Conservation (phyloP, 805 yeast genomes). For the Suhomyces emberorum region DNA sequence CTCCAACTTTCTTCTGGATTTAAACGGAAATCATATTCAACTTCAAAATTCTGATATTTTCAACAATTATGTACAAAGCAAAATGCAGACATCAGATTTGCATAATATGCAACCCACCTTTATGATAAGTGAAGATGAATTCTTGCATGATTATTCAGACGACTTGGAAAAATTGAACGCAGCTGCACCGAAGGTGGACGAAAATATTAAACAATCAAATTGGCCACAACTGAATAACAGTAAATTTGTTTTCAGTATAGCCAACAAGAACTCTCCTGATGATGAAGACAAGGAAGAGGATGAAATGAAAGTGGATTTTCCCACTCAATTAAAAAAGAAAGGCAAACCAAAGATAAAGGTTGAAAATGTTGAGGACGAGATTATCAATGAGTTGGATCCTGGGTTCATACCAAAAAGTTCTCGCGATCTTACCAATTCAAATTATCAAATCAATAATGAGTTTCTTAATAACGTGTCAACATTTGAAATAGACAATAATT, state of each 20-base stretch:
- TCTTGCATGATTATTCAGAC: constrained; percentile 27
- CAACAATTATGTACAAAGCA: constrained; percentile 17
- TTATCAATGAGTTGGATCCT: too few relatives aligned
- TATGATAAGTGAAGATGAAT: too few relatives aligned
- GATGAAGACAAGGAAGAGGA: neutral
- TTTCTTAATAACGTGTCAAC: too few relatives aligned
- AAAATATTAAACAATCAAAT: constrained; percentile 11
- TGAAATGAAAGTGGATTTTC: neutral
- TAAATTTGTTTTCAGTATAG: neutral
- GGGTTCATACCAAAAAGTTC: neutral
- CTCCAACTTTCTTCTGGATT: constrained; percentile 23
- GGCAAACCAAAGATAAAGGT: neutral
- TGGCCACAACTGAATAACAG: neutral
- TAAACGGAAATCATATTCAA: constrained; percentile 24
- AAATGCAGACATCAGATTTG: too few relatives aligned
- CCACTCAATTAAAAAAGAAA: neutral
- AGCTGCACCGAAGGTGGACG: constrained; percentile 15
- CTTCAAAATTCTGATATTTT: constrained; percentile 27
- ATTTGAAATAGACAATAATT: neutral
- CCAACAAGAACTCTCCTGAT: neutral
- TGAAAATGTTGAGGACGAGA: too few relatives aligned
- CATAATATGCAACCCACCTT: too few relatives aligned
- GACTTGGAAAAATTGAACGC: constrained; percentile 35
- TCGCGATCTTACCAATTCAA: neutral
- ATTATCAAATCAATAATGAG: neutral